These are phyloP conservation scores for Cercospora zeina DNA, from an alignment of 2,329 filamentous ascomycete genomes.

Conservation along the genomic window DNA sequence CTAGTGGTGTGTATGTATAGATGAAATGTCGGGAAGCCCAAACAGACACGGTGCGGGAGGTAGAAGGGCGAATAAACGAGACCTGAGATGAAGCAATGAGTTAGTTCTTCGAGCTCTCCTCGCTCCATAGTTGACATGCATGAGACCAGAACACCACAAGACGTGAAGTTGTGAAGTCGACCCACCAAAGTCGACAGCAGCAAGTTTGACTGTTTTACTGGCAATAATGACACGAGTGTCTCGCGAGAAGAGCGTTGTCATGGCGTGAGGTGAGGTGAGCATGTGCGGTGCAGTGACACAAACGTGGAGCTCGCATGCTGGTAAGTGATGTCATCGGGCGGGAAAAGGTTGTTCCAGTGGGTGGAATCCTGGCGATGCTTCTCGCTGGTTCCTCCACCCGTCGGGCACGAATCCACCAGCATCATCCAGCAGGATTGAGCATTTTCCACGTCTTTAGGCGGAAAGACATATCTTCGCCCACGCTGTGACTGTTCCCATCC, in stretches of 20 bases:
- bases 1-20: conserved; percentile 1
- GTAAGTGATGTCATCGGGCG: not conserved
- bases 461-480: conserved; percentile 14
- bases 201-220: no score
- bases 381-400: not conserved
- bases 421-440: conserved; percentile 14
- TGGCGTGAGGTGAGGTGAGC: not conserved
- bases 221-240: not conserved
- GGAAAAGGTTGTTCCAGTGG: no score
- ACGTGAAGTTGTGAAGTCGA: no score
- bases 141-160: no score
- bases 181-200: no score
- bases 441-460: conserved; percentile 15
- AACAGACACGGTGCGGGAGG: not conserved
- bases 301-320: no score
- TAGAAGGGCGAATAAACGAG: not conserved
- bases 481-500: conserved; percentile 6
- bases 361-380: not conserved
- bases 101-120: not conserved
- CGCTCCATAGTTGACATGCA: no score
- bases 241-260: not conserved
- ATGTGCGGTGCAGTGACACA: not conserved
- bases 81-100: not conserved
- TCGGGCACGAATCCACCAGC: conserved; percentile 16
- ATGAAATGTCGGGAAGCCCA: not conserved